phyloP scores from a whole-genome alignment of 768 basidiomycete species.

The Saitozyma podzolica region DNA sequence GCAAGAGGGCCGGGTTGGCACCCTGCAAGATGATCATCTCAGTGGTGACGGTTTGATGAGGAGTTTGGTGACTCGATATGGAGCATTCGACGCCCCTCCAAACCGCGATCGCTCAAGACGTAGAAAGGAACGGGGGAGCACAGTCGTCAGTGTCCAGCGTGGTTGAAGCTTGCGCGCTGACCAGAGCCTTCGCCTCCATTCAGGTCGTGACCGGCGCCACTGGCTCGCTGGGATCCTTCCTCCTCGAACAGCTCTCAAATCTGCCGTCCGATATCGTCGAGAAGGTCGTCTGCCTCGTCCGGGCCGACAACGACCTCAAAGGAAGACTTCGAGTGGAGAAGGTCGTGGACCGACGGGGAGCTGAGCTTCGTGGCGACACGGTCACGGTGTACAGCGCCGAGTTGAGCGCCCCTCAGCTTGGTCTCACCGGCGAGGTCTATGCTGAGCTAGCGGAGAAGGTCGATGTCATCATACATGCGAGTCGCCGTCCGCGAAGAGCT shows the following conservation, averaged over 20 bases:
- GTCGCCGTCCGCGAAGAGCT: conserved; percentile 3
- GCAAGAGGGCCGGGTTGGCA: conserved; percentile 17
- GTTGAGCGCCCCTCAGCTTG: conserved; percentile 17
- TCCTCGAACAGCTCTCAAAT: conserved; percentile 26
- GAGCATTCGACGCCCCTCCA: conserved; percentile 7
- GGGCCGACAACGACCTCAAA: conserved; percentile 29
- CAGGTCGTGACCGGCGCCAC: conserved; percentile 51
- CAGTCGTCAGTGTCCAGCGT: conserved; percentile 16
- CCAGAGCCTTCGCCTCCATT: neutral
- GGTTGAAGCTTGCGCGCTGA: too few relatives aligned
- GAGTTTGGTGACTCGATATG: conserved; percentile 29
- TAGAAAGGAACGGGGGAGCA: conserved; percentile 4
- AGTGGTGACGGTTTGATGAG: conserved; percentile 21
- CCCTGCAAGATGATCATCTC: conserved; percentile 4
- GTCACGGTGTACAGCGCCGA: conserved; percentile 19
- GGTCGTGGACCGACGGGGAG: conserved; percentile 9
- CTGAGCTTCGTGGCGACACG: conserved; percentile 2
- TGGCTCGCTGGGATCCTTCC: conserved; percentile 45
- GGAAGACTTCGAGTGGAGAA: conserved; percentile 20
- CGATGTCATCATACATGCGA: conserved; percentile 41
- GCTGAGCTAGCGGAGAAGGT: conserved; percentile 8
- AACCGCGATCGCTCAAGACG: neutral
- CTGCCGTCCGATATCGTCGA: conserved; percentile 5
- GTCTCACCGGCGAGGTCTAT: conserved; percentile 26
- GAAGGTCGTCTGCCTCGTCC: conserved; percentile 44